These are phyloP conservation scores for Lentinula raphanica DNA, from an alignment of 768 basidiomycete species.

Conservation along the genomic window DNA sequence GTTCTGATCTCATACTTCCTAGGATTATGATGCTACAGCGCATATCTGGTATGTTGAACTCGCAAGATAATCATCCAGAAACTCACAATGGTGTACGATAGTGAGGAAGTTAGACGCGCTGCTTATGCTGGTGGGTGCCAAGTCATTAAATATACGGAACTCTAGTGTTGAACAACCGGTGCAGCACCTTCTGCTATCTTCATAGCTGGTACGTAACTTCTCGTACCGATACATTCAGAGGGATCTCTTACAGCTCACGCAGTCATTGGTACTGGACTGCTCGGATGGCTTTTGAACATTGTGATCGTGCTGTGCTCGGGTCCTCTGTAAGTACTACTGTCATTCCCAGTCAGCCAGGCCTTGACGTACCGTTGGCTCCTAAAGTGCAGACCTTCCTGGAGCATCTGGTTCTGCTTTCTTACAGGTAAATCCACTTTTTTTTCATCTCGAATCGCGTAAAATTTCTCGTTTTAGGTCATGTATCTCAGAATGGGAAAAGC, in stretches of 20 bases:
- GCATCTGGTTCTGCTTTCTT: slow-evolving; percentile 69
- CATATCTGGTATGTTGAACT: slow-evolving; percentile 63
- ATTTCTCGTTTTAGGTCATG: slow-evolving; percentile 52
- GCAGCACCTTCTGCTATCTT: slow-evolving; percentile 57
- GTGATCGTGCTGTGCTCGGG: slow-evolving; percentile 83
- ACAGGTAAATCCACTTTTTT: slow-evolving; percentile 30
- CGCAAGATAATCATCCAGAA: slow-evolving; percentile 3
- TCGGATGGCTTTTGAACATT: slow-evolving; percentile 87
- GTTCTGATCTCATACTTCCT: neutral
- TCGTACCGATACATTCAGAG: no score
- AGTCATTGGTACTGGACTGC: slow-evolving; percentile 71
- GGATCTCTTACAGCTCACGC: no score
- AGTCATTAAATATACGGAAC: slow-evolving; percentile 14
- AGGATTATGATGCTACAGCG: slow-evolving; percentile 80
- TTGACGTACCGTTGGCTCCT: slow-evolving; percentile 10
- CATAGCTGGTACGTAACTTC: slow-evolving; percentile 39
- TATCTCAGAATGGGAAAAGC: slow-evolving; percentile 67
- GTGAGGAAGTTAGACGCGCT: slow-evolving; percentile 76
- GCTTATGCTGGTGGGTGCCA: slow-evolving; percentile 61
- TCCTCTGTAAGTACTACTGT: slow-evolving; percentile 50
- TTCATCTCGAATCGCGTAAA: neutral
- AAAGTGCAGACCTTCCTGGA: slow-evolving; percentile 63
- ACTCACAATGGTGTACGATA: slow-evolving; percentile 18
- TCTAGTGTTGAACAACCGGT: neutral
- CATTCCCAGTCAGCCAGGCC: neutral